Evolutionary conservation across 2,329 filamentous ascomycete genomes (phyloP).

Genomic region (Nothopassalora personata): DNA sequence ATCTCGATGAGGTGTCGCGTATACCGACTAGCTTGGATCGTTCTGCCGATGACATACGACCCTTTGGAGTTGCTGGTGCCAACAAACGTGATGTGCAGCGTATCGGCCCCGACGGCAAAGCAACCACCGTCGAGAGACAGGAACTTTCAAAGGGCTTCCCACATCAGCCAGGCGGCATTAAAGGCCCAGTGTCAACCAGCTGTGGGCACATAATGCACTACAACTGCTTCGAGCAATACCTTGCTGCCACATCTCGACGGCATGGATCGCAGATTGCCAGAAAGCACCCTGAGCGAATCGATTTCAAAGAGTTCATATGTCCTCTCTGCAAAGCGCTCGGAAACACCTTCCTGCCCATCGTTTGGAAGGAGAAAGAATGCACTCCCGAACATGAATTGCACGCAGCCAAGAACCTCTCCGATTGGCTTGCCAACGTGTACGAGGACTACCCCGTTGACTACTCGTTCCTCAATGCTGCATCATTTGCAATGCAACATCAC

Average conservation of each 20-base stretch:
- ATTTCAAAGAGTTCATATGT: conserved; percentile 85
- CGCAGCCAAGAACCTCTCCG: conserved; percentile 54
- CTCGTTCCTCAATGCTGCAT: conserved; percentile 39
- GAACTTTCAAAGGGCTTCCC: conserved; percentile 87
- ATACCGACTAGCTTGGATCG: conserved; percentile 78
- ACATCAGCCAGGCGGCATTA: conserved; percentile 49
- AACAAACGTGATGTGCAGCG: conserved; percentile 76
- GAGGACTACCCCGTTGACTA: conserved; percentile 46
- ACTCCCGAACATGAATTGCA: conserved; percentile 64
- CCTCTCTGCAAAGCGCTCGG: conserved; percentile 94
- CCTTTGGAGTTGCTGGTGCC: conserved; percentile 84
- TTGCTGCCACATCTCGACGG: conserved; percentile 73
- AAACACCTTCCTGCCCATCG: conserved; percentile 88
- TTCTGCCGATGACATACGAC: conserved; percentile 74
- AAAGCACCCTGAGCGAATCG: conserved; percentile 79
- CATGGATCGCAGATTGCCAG: conserved; percentile 90
- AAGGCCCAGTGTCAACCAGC: conserved; percentile 78
- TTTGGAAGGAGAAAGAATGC: conserved; percentile 87
- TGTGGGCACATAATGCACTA: conserved; percentile 99
- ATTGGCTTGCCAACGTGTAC: conserved; percentile 58
- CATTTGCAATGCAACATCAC: conserved; percentile 27
- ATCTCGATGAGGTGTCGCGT: conserved; percentile 73
- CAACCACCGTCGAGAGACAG: conserved; percentile 69
- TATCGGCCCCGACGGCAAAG: conserved; percentile 64
- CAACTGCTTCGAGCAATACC: conserved; percentile 88